These are phyloP conservation scores for Sicyos edulis DNA, from an alignment of 306 rosid species.

Conservation along the genomic window DNA sequence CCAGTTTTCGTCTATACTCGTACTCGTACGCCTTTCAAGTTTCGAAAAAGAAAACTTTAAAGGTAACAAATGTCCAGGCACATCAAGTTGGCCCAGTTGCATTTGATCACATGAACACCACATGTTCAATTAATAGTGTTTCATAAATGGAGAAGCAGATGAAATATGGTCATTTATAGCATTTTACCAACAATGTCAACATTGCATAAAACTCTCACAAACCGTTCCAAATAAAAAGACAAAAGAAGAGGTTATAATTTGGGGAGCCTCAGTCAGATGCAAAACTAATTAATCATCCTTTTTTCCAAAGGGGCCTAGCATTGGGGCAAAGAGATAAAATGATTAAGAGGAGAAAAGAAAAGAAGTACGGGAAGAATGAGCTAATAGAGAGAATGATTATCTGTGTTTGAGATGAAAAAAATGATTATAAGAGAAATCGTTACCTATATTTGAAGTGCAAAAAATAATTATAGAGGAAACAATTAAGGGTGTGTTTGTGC, in stretches of 20 bases:
- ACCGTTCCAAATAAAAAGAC: constrained; percentile 8
- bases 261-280: constrained; percentile 3
- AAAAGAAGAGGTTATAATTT: neutral
- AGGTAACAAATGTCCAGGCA: neutral
- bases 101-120: constrained; percentile 17
- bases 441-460: too few relatives aligned
- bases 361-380: too few relatives aligned
- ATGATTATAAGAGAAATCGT: too few relatives aligned
- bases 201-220: neutral
- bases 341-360: too few relatives aligned
- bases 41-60: neutral
- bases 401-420: too few relatives aligned
- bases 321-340: too few relatives aligned
- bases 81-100: neutral
- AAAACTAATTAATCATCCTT: neutral
- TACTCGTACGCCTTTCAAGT: neutral
- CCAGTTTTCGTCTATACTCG: neutral
- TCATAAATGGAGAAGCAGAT: constrained; percentile 16
- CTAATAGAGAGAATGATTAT: too few relatives aligned
- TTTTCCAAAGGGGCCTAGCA: neutral
- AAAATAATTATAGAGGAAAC: too few relatives aligned
- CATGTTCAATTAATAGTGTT: constrained; percentile 14
- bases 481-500: too few relatives aligned
- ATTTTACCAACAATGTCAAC: constrained; percentile 21
- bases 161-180: constrained; percentile 16